phyloP scores from a whole-genome alignment of 768 basidiomycete species.

The Cystofilobasidium macerans region DNA sequence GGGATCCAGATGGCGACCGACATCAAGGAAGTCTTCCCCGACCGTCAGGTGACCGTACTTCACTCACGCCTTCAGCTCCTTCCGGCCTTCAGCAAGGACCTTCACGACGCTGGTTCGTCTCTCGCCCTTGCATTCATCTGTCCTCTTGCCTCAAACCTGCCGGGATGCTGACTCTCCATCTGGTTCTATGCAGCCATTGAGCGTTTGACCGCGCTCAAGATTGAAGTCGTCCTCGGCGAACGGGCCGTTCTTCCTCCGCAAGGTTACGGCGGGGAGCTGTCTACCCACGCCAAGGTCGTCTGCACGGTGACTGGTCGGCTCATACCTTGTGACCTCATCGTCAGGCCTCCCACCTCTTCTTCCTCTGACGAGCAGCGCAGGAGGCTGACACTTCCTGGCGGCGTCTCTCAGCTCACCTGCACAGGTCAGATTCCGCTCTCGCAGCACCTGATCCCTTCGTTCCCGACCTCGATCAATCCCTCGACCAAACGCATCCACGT shows the following conservation, averaged over 20 bases:
- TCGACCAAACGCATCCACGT: constrained; percentile 32
- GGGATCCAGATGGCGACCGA: constrained; percentile 38
- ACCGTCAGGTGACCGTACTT: constrained; percentile 38
- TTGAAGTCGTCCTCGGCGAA: constrained; percentile 12
- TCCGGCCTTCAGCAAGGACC: constrained; percentile 35
- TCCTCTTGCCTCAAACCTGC: constrained; percentile 21
- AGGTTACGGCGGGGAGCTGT: constrained; percentile 7
- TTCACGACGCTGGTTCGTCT: constrained; percentile 35
- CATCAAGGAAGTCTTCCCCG: constrained; percentile 34
- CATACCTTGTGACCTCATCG: constrained; percentile 20
- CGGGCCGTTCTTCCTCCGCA: constrained; percentile 22
- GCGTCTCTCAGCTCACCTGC: constrained; percentile 31
- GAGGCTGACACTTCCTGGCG: neutral
- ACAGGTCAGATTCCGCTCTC: constrained; percentile 37
- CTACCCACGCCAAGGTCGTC: constrained; percentile 10
- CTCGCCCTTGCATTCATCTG: neutral
- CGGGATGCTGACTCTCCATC: no score
- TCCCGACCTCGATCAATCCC: constrained; percentile 28
- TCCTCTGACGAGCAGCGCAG: neutral
- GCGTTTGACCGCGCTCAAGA: constrained; percentile 9
- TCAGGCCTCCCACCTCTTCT: neutral
- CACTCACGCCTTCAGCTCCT: constrained; percentile 38
- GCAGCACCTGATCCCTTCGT: constrained; percentile 30
- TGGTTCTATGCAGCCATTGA: constrained; percentile 14
- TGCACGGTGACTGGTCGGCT: constrained; percentile 2